Conservation (phyloP, 106 monocot species). For the Acorus calamus region DNA sequence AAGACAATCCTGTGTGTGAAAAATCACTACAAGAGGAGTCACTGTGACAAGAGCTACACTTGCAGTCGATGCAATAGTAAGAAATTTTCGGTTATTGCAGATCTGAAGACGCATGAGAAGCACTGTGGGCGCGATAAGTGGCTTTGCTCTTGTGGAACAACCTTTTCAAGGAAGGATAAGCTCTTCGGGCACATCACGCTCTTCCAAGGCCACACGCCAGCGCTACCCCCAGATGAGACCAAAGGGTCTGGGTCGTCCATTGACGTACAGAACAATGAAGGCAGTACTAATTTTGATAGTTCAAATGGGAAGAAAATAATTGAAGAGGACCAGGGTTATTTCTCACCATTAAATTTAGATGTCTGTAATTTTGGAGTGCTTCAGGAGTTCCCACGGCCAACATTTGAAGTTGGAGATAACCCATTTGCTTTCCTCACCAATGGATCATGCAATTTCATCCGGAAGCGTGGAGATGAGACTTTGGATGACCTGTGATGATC, state of each 20-base stretch:
- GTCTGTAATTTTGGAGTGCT: constrained; percentile 7
- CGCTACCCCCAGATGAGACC: constrained; percentile 17
- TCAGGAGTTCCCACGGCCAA: constrained; percentile 7
- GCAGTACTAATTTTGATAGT: constrained; percentile 2
- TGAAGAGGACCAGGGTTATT: constrained; percentile 7
- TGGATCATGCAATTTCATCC: not conserved
- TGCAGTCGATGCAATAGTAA: constrained; percentile 67
- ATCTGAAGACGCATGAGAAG: constrained; percentile 92
- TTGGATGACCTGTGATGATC: too few relatives aligned
- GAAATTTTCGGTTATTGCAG: constrained; percentile 75
- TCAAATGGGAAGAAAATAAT: constrained; percentile 7
- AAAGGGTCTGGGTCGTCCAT: not conserved
- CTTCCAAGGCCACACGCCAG: constrained; percentile 81
- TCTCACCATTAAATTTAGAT: constrained; percentile 14
- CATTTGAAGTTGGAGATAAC: constrained; percentile 12
- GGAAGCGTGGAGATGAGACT: not conserved
- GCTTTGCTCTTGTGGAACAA: constrained; percentile 82
- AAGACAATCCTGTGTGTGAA: constrained; percentile 90
- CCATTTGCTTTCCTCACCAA: constrained; percentile 8
- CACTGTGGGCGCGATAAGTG: constrained; percentile 71
- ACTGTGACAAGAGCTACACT: constrained; percentile 65
- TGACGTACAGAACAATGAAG: not conserved
- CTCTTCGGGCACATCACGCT: constrained; percentile 81
- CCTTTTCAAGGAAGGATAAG: constrained; percentile 83
- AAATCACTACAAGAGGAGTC: constrained; percentile 96